Evolutionary conservation across 306 rosid species (phyloP).

Genomic region (Benincasa hispida): DNA sequence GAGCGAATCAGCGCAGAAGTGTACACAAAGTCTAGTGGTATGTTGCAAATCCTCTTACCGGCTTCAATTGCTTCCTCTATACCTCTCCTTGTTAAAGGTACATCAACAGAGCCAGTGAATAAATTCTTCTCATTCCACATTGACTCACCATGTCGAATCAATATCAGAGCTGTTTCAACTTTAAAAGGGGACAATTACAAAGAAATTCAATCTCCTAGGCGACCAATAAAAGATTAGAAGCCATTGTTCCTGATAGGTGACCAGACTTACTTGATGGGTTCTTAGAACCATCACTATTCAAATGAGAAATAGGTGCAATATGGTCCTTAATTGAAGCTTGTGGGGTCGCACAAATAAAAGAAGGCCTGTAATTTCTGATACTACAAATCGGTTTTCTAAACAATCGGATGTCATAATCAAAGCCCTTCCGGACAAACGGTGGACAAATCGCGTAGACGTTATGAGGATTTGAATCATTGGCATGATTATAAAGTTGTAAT

Average conservation of each 20-base stretch:
- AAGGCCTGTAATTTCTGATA: background rate
- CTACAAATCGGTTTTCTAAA: background rate
- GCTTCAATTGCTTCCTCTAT: slow-evolving; percentile 97
- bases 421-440: background rate
- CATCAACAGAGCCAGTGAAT: slow-evolving; percentile 97
- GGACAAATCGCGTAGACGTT: background rate
- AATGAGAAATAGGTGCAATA: background rate
- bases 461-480: background rate
- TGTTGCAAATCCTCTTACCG: slow-evolving; percentile 89
- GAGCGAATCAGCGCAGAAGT: slow-evolving; percentile 90
- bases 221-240: background rate
- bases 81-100: slow-evolving; percentile 80
- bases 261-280: background rate
- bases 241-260: background rate
- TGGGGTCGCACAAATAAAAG: background rate
- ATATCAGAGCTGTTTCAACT: slow-evolving; percentile 90
- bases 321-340: background rate
- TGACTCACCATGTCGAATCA: slow-evolving; percentile 86
- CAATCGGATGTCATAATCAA: background rate
- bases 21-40: slow-evolving; percentile 77
- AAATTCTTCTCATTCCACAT: slow-evolving; percentile 91
- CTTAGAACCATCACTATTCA: background rate
- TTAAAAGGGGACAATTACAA: background rate
- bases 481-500: background rate
- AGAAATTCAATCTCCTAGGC: background rate